Evolutionary conservation across 495 filamentous ascomycete species (phyloP).

Genomic region (Penicillium herquei): DNA sequence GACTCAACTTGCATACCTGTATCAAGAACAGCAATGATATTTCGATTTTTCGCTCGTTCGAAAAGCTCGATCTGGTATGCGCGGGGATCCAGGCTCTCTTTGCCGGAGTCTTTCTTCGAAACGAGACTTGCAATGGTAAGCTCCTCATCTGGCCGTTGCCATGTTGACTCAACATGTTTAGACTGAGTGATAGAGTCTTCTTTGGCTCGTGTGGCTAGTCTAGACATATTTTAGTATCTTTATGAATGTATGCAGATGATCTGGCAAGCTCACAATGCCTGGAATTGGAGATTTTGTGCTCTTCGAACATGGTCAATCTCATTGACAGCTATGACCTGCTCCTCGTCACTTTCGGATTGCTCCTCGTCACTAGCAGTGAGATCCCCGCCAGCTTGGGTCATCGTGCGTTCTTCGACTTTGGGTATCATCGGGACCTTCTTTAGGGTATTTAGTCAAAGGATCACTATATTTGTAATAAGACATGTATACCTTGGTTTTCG

Average conservation of each 20-base stretch:
- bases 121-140: conserved; percentile 45
- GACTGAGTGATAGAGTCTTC: conserved; percentile 29
- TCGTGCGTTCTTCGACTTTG: background rate
- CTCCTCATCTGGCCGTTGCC: conserved; percentile 16
- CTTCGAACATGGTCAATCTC: conserved; percentile 48
- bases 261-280: conserved; percentile 44
- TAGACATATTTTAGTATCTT: conserved; percentile 23
- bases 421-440: no score
- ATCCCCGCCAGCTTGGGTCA: background rate
- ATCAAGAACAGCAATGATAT: conserved; percentile 94
- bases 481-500: no score
- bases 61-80: conserved; percentile 95
- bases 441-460: no score
- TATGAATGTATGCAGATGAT: background rate
- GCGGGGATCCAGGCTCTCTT: conserved; percentile 64
- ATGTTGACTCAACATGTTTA: conserved; percentile 12
- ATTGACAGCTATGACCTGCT: conserved; percentile 20
- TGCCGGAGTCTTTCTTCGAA: conserved; percentile 36
- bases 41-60: conserved; percentile 79
- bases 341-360: conserved; percentile 33
- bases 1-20: conserved; percentile 55
- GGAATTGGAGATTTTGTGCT: conserved; percentile 53
- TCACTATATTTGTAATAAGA: no score
- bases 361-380: conserved; percentile 16
- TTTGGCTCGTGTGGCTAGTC: conserved; percentile 41